phyloP scores from a whole-genome alignment of 2,329 filamentous ascomycete species.

The Aspergillus sclerotialis region DNA sequence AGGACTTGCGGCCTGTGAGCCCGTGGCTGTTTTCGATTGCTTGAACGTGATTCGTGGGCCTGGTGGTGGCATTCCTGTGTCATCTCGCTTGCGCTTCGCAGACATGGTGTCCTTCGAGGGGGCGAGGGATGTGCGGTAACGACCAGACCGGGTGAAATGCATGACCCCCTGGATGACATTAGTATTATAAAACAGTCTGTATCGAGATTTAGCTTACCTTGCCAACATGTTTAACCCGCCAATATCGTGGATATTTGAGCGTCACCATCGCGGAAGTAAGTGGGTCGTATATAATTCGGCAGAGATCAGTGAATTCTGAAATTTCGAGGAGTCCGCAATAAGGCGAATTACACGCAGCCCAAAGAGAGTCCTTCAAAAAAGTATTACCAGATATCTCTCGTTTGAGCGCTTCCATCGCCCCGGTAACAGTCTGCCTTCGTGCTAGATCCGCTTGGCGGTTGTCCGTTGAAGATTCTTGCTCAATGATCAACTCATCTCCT shows the following conservation, averaged over 20 bases:
- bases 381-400: slow-evolving; percentile 44
- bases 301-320: slow-evolving; percentile 51
- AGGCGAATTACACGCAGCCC: slow-evolving; percentile 50
- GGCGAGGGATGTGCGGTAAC: slow-evolving; percentile 30
- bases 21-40: slow-evolving; percentile 26
- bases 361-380: slow-evolving; percentile 47
- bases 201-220: slow-evolving; percentile 30
- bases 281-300: slow-evolving; percentile 49
- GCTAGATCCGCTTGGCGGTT: slow-evolving; percentile 48
- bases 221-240: slow-evolving; percentile 47
- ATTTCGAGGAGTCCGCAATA: slow-evolving; percentile 47
- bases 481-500: slow-evolving; percentile 47
- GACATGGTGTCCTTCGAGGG: slow-evolving; percentile 21
- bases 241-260: slow-evolving; percentile 52
- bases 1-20: slow-evolving; percentile 18
- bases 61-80: slow-evolving; percentile 26
- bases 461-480: slow-evolving; percentile 47
- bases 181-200: not conserved
- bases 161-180: slow-evolving; percentile 31
- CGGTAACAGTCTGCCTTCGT: slow-evolving; percentile 50
- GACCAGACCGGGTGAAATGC: slow-evolving; percentile 34
- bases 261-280: slow-evolving; percentile 43
- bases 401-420: slow-evolving; percentile 52
- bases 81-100: slow-evolving; percentile 35
- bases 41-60: slow-evolving; percentile 37